A percentile compares a stretch with the other conserved stretches of the same genome.
Conservation (phyloP, 495 filamentous ascomycete species). For the Daldinia loculata region DNA sequence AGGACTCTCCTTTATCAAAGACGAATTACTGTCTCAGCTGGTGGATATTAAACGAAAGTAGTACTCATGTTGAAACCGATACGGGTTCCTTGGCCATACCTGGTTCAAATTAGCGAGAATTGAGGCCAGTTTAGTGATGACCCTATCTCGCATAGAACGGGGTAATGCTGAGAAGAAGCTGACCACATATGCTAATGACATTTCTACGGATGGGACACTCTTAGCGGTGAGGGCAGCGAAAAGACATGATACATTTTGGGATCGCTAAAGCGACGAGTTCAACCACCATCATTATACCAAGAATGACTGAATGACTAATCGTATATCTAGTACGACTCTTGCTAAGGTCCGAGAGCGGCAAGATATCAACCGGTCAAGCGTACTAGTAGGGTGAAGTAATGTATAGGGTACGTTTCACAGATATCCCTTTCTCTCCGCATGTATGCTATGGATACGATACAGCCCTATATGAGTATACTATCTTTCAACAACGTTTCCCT, state of each 20-base stretch:
- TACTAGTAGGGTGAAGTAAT: not conserved
- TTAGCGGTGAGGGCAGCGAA: not conserved
- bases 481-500: conserved; percentile 3
- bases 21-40: conserved; percentile 9
- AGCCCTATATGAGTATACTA: conserved; percentile 6
- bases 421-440: not conserved
- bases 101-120: not conserved
- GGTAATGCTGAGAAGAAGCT: not conserved
- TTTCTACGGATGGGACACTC: not conserved
- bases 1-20: not conserved
- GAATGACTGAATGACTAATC: not conserved
- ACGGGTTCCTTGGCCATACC: not conserved
- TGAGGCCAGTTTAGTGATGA: not conserved
- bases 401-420: conserved; percentile 10
- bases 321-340: not conserved
- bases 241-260: not conserved
- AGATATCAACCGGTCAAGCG: not conserved
- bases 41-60: not conserved
- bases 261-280: not conserved
- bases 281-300: not conserved
- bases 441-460: not conserved
- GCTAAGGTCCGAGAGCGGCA: not conserved
- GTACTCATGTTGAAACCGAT: not conserved
- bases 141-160: not conserved
- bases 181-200: not conserved